Evolutionary conservation across 2,329 filamentous ascomycete species (phyloP), one percentile per base, ranked within the genome.

Genomic region (Neopestalotiopsis sp.): DNA sequence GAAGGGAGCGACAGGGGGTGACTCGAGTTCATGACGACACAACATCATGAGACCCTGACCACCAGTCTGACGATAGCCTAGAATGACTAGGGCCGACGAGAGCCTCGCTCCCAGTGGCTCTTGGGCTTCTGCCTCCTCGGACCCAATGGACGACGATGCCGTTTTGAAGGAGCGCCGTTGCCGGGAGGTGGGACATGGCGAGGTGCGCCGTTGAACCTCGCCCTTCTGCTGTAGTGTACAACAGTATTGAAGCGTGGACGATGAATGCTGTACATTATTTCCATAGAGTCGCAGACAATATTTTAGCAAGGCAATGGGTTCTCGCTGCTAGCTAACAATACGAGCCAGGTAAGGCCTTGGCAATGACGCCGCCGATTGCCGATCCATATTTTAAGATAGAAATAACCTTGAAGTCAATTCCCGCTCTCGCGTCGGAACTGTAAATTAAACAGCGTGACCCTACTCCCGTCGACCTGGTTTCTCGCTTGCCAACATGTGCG

Each of bases 341-440:
- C 17, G 45, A 52, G n/a, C n/a, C 17, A 52, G 20, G n/a, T 1
- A 9, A 52, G 20, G 20, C n/a, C 45, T 52, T 52, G 45, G 45
- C 45, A 52, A 52, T 52, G 45, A 52, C 30, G 30, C 32, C 32
- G 34, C 34, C 30, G 32, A 62, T 38, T 40, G 59, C 59, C 59
- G 30, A 62, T 62, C 59, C n/a, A 40, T 62, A 62, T 62, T 40
- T 34, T 34, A 62, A 62, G 30, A 62, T 30, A 62, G 14, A 59
- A 28, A 62, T 62, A 62, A 62, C 28, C 59, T 62, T 40, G 59
- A 20, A 62, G 28, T 62, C 30, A 30, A 62, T 38, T 62, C 59
- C 32, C 4, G n/a, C 14, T 13, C 12, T 30, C 14, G 6, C 17
- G 30, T 17, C 40, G 32, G 10, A 14, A 59, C 57, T 59, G 20